Base-by-base conservation (phyloP, 768 basidiomycete genomes). In the Polyporus arcularius region DNA sequence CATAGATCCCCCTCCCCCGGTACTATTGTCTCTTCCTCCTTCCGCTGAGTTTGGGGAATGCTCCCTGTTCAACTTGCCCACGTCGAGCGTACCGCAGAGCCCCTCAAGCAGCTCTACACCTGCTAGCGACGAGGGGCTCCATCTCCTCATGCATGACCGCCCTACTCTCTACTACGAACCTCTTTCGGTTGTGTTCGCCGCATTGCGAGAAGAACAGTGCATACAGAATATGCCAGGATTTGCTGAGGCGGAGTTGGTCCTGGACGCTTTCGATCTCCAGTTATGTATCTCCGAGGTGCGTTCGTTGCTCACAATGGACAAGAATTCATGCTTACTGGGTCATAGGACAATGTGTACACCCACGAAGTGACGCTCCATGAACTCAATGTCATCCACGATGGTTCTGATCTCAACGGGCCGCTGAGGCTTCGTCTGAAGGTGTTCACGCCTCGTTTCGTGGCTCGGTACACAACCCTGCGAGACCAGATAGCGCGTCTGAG, bases 141-240 rank as follows among this genome's bases (percentile, higher is more conserved):
- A 47, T n/a, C 69, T 90, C 6, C 74, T 92, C 50, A 78, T 93
- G 59, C 80, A 84, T 48, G 76, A 84, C 58, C 80, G 75, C 16
- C 89, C 90, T 3, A 88, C 85, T 4, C 76, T 92, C 7, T 93
- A 90, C 71, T 92, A 92, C 66, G 90, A 92, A 70, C 85, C 90
- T 31, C 69, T 93, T 48, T 82, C 81, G 45, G 78, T 74, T 58
- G 82, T 92, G 18, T 92, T 92, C 67, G 87, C 87, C 57, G 87
- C 86, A 57, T 74, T 93, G 45, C 87, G 89, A 32, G 79, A 82
- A 67, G 88, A 91, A 57, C 80, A 83, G 50, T 70, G 75, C 56
- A 68, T 90, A 32, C 74, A 76, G 49, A 72, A 74, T 15, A 64
- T 84, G 7, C 74, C 79, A 32, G 78, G 82, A 35, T 70, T 85